Evolutionary conservation across 1,284 basidiomycete species (phyloP), one percentile per base, ranked within the genome.

Genomic region (Trametes pubescens): DNA sequence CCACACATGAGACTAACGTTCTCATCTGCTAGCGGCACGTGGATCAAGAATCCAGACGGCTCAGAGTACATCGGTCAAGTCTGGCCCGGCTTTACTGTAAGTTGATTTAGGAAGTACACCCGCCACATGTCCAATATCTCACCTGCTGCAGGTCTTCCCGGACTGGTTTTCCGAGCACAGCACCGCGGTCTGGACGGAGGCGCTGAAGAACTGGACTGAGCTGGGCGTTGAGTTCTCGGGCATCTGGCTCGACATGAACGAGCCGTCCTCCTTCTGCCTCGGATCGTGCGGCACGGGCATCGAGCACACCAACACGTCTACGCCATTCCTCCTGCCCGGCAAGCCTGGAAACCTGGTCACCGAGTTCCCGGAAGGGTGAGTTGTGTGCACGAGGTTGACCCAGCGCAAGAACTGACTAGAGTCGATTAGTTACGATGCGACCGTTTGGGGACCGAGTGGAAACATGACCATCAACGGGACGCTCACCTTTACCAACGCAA

Each of bases 161-260:
- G 90, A 92, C 71, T 92, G 89, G 89, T 90, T 91, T 69, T 79
- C 81, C 38, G 76, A 83, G 18, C 84, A 86, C 56, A 83, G 87
- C 0, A 81, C 84, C 43, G 56, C 53, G 29, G 72, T 66, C 58
- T 75, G 75, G 74, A 71, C 73, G 7, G 74, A 75, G 57, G 71
- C 71, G 21, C 64, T 76, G 22, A 53, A 59, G 47, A 91, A 91
- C 72, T 91, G 88, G 87, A 83, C 79, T 24, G 69, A 77, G 18
- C 70, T 77, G 7, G 87, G 86, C 3, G 81, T 91, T 24, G 79
- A 84, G 46, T 89, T 86, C 71, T 85, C 85, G 29, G 89, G 90
- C 9, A 85, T 92, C 56, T 93, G 91, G 91, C 79, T 92, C 0
- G 91, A 93, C 74, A 91, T 92, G 87, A 90, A 91, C 58, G 89